Evolutionary conservation across 2,329 filamentous ascomycete genomes (phyloP), one percentile per base, ranked within the genome.

Genomic region (Zymoseptoria pseudotritici): DNA sequence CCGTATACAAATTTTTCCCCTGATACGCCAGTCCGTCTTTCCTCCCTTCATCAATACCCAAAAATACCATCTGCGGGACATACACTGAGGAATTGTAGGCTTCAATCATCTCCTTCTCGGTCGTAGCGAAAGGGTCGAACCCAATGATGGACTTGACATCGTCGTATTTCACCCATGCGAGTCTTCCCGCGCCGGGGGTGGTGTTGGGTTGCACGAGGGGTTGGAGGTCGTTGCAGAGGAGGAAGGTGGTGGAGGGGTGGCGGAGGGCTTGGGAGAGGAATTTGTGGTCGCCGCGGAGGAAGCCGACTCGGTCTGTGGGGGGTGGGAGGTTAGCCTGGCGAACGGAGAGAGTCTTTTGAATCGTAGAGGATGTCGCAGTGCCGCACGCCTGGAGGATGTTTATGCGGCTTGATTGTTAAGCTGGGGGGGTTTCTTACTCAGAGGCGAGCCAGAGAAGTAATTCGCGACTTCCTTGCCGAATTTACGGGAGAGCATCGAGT

Each of bases 381-480:
- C 26, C 26, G 26, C 26, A 29, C 9, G 26, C 8, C 9, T 9
- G 26, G 26, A 7, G 8, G 9, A 2, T 1, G 26, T 29, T 29
- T 26, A 26, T 26, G 24, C 5, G 24, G 24, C 3, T 26, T 26
- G 24, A 26, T 26, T 22, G 21, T 22, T 22, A 22, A 22, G 21
- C 24, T 26, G 24, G 24, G 24, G 24, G 24, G 5, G 4, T 26
- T 26, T 26, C 26, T 29, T 29, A 29, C 26, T 53, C 59, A 93
- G 76, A 6, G 86, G 88, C 58, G 84, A 87, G 66, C 89, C 80
- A 55, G 88, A 85, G 76, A 92, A 94, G 82, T 94, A 94, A 76
- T 93, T 94, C 71, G 87, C 83, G 63, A 90, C 80, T 75, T 93
- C 90, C 66, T 83, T 86, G 74, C 90, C 90, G 75, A 91, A 93